Percentiles rank a stretch among this genome's conserved stretches.
Evolutionary conservation across 768 basidiomycete species (phyloP).

Genomic region (Roridomyces roridus): DNA sequence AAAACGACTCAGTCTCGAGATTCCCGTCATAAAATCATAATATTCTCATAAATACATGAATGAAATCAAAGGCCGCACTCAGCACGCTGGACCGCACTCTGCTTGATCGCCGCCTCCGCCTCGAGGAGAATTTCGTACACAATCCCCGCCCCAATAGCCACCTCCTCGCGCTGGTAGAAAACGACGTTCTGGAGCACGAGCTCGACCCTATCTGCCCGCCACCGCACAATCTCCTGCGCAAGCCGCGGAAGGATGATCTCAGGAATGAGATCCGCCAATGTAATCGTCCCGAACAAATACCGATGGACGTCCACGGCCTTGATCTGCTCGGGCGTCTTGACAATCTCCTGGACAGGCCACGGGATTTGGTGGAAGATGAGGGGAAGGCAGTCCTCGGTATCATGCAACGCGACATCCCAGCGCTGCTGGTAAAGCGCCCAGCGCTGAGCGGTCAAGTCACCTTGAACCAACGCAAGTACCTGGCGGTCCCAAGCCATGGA

Average conservation of each 20-base stretch:
- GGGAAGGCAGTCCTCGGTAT: neutral
- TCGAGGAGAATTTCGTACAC: constrained; percentile 9
- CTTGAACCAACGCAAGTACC: neutral
- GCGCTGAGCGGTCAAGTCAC: neutral
- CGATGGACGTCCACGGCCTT: constrained; percentile 2
- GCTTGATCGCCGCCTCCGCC: neutral
- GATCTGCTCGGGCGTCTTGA: constrained; percentile 1
- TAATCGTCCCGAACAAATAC: neutral
- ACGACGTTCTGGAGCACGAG: constrained; percentile 3
- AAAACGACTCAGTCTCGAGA: neutral
- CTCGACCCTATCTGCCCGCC: neutral
- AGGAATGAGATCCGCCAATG: neutral
- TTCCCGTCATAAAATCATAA: neutral
- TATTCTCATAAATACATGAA: neutral
- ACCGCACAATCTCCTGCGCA: neutral
- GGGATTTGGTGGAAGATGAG: constrained; percentile 7
- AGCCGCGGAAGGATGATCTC: neutral
- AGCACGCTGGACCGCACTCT: neutral
- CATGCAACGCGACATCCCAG: neutral
- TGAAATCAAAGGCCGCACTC: too few species aligned
- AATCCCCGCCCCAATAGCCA: neutral
- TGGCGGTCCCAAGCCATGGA: neutral
- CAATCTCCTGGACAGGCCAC: constrained; percentile 2
- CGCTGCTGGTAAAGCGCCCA: neutral
- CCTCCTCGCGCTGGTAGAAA: neutral